These are phyloP conservation scores for Aspergillus aculeatus DNA, from an alignment of 2,329 filamentous ascomycete species.

Conservation along the genomic window DNA sequence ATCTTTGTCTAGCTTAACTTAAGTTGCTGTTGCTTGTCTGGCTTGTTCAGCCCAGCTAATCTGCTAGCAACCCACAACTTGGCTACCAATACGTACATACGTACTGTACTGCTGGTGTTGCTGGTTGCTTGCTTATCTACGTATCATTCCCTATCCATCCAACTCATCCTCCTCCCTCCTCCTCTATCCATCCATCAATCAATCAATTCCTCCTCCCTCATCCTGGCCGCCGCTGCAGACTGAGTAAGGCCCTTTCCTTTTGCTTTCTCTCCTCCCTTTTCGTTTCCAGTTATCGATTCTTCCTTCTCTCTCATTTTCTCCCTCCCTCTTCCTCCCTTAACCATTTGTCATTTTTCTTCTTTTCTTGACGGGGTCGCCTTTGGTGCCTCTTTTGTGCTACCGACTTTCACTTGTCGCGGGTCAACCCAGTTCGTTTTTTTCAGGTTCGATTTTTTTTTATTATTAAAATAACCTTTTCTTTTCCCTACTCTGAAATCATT, in stretches of 20 bases:
- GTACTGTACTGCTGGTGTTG: slow-evolving; percentile 3
- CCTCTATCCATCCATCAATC: not conserved
- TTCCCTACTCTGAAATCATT: slow-evolving; percentile 2
- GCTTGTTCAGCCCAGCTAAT: slow-evolving; percentile 19
- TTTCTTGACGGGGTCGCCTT: not conserved
- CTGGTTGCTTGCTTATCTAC: slow-evolving; percentile 16
- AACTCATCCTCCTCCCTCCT: slow-evolving; percentile 12
- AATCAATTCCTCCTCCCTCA: not conserved
- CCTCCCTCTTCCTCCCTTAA: not conserved
- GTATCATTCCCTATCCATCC: slow-evolving; percentile 22
- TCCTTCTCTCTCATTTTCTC: slow-evolving; percentile 3
- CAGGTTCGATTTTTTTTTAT: slow-evolving; percentile 17
- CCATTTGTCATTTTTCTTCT: slow-evolving; percentile 11
- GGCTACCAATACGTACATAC: too few species aligned
- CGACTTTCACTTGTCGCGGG: slow-evolving; percentile 1
- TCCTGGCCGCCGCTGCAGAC: not conserved
- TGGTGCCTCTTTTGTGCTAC: slow-evolving; percentile 9
- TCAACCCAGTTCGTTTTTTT: slow-evolving; percentile 15
- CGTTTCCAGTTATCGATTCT: slow-evolving; percentile 11
- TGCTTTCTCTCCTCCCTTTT: slow-evolving; percentile 18
- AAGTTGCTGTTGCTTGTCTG: slow-evolving; percentile 3
- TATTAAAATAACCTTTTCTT: slow-evolving; percentile 6
- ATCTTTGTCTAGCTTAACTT: slow-evolving; percentile 20
- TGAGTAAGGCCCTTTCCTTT: slow-evolving; percentile 13
- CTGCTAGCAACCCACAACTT: not conserved